These are phyloP conservation scores for Collybiopsis confluens DNA, from an alignment of 768 basidiomycete genomes.

Conservation along the genomic window DNA sequence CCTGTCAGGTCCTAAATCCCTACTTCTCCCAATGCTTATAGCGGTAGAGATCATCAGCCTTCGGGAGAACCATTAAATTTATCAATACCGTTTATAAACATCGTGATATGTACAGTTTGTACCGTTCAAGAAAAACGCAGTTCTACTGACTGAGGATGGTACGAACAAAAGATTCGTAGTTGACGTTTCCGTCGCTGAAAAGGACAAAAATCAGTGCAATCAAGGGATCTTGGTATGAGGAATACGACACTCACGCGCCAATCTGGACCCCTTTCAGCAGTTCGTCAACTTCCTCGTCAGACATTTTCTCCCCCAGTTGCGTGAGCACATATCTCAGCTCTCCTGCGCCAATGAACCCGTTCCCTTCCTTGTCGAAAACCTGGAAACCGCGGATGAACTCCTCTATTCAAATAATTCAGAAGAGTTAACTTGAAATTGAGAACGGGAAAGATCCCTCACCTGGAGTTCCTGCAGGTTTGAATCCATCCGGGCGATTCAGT, in stretches of 20 bases:
- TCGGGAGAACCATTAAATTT: not conserved
- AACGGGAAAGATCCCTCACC: constrained; percentile 44
- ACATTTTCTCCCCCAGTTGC: constrained; percentile 97
- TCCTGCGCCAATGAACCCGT: constrained; percentile 87
- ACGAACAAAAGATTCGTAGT: constrained; percentile 95
- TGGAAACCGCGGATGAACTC: constrained; percentile 99
- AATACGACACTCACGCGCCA: constrained; percentile 56
- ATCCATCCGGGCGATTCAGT: constrained; percentile 92
- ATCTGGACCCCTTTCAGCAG: constrained; percentile 94
- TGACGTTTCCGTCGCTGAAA: constrained; percentile 88
- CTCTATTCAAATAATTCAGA: too few relatives aligned
- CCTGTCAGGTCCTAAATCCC: too few relatives aligned
- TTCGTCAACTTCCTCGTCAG: constrained; percentile 97
- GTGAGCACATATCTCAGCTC: constrained; percentile 93
- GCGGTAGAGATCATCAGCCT: too few relatives aligned
- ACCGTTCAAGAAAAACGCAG: not conserved
- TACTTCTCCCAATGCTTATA: too few relatives aligned
- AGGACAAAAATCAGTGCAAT: constrained; percentile 9
- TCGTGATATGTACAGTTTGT: not conserved
- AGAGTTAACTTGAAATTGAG: too few relatives aligned
- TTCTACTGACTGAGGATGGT: constrained; percentile 83
- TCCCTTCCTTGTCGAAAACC: constrained; percentile 95
- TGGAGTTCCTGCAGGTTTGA: constrained; percentile 94
- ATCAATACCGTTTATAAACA: not conserved
- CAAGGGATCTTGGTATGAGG: constrained; percentile 6